phyloP scores from a whole-genome alignment of 2,329 filamentous ascomycete species.

The Penicillium sp. region DNA sequence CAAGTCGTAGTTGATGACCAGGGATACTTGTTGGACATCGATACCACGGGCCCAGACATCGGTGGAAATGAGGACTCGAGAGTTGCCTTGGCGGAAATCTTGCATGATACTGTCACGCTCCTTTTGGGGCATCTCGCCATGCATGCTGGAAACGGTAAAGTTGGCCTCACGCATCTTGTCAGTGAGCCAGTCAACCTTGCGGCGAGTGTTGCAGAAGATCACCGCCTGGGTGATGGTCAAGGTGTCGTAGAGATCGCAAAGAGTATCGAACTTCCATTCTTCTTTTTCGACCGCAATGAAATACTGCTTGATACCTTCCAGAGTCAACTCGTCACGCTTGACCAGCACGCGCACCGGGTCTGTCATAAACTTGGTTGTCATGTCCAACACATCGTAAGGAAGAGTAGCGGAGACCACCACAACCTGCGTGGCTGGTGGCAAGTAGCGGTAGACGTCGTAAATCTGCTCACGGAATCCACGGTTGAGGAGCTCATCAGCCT shows the following conservation, averaged over 20 bases:
- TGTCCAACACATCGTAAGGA: slow-evolving; percentile 97
- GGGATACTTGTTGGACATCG: slow-evolving; percentile 97
- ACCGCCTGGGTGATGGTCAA: slow-evolving; percentile 99
- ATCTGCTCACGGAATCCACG: slow-evolving; percentile 99
- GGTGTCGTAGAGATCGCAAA: slow-evolving; percentile 98
- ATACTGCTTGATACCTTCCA: slow-evolving; percentile 99
- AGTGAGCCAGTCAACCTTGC: slow-evolving; percentile 99
- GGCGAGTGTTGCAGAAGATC: slow-evolving; percentile 99
- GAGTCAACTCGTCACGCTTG: slow-evolving; percentile 99
- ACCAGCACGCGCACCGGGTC: slow-evolving; percentile 98
- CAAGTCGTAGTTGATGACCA: slow-evolving; percentile 99
- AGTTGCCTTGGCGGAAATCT: slow-evolving; percentile 98
- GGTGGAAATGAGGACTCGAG: slow-evolving; percentile 96
- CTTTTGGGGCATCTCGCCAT: slow-evolving; percentile 97
- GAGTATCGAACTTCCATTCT: slow-evolving; percentile 99
- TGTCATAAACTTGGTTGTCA: slow-evolving; percentile 99
- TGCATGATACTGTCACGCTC: slow-evolving; percentile 99
- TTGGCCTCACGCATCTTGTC: slow-evolving; percentile 98
- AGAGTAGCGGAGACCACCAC: slow-evolving; percentile 97
- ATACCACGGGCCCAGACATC: slow-evolving; percentile 98
- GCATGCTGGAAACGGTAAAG: slow-evolving; percentile 99
- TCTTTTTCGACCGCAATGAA: slow-evolving; percentile 99
- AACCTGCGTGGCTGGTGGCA: slow-evolving; percentile 96
- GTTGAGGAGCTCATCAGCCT: slow-evolving; percentile 97
- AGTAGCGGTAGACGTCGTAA: slow-evolving; percentile 99